Percentiles rank a stretch among this genome's conserved stretches.
Evolutionary conservation across 2,329 filamentous ascomycete genomes (phyloP).

Genomic region (Coniella lustricola): DNA sequence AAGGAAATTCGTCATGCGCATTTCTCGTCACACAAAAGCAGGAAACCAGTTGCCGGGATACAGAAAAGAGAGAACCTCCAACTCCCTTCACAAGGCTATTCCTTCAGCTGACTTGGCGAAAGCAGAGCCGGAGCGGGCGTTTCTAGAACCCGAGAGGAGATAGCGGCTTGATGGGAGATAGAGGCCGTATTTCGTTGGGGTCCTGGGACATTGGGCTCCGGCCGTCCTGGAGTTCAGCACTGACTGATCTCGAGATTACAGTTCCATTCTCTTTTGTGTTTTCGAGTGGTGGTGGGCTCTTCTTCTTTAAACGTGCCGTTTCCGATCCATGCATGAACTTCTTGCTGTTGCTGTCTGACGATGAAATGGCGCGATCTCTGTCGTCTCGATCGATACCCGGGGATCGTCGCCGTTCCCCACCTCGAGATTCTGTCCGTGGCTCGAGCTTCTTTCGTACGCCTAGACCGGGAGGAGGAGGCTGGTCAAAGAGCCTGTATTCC

Average conservation of each 20-base stretch:
- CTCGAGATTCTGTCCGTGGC: conserved; percentile 7
- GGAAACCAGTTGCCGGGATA: conserved; percentile 10
- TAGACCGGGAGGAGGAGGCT: conserved; percentile 48
- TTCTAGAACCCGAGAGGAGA: conserved; percentile 52
- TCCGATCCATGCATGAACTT: conserved; percentile 31
- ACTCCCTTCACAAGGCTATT: conserved; percentile 9
- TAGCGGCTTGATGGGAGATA: conserved; percentile 61
- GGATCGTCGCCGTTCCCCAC: conserved; percentile 9
- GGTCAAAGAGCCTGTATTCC: conserved; percentile 56
- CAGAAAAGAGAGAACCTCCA: conserved; percentile 9
- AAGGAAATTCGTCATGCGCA: conserved; percentile 21
- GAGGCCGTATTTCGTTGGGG: conserved; percentile 41
- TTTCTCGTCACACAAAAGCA: conserved; percentile 18
- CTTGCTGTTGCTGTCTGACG: conserved; percentile 57
- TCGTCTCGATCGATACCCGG: conserved; percentile 9
- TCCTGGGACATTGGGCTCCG: conserved; percentile 17
- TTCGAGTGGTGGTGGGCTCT: conserved; percentile 28
- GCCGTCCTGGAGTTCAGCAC: conserved; percentile 31
- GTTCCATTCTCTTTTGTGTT: conserved; percentile 25
- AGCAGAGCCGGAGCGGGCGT: conserved; percentile 18
- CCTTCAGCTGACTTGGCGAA: conserved; percentile 11
- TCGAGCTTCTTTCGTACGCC: conserved; percentile 13
- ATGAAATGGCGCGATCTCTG: conserved; percentile 50
- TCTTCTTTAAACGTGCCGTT: conserved; percentile 36
- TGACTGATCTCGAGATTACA: conserved; percentile 22